Conservation (phyloP, 1,284 basidiomycete species). For the Ceratobasidium sp. region DNA sequence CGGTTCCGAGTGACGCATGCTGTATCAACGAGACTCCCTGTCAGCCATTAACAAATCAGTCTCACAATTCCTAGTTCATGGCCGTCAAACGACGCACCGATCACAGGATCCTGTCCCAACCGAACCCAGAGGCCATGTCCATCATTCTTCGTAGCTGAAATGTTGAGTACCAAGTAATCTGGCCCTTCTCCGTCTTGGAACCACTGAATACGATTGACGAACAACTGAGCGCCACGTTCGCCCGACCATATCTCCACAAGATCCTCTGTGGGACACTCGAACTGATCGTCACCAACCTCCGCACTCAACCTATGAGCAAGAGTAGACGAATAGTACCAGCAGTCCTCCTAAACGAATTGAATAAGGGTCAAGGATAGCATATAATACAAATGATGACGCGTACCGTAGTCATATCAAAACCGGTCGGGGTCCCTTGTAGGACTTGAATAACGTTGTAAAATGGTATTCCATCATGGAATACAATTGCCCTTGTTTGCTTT, state of each 20-base stretch:
- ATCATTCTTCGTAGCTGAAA: constrained; percentile 2
- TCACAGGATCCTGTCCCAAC: not conserved
- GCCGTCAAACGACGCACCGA: not conserved
- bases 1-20: constrained; percentile 22
- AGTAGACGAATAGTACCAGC: constrained; percentile 41
- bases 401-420: constrained; percentile 7
- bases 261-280: constrained; percentile 32
- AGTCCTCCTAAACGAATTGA: constrained; percentile 19
- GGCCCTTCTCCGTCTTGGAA: not conserved
- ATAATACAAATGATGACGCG: not conserved
- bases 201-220: constrained; percentile 28
- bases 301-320: constrained; percentile 33
- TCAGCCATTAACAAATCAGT: not conserved
- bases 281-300: constrained; percentile 25
- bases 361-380: not conserved
- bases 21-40: not conserved
- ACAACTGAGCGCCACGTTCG: constrained; percentile 20
- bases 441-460: constrained; percentile 32
- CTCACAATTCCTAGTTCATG: not conserved
- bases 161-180: constrained; percentile 12
- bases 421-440: constrained; percentile 3
- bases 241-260: constrained; percentile 39
- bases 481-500: not conserved
- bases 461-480: constrained; percentile 11
- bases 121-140: constrained; percentile 28